These are phyloP conservation scores for Leishmania major DNA, from an alignment of 208 protist genomes.

Conservation along the genomic window DNA sequence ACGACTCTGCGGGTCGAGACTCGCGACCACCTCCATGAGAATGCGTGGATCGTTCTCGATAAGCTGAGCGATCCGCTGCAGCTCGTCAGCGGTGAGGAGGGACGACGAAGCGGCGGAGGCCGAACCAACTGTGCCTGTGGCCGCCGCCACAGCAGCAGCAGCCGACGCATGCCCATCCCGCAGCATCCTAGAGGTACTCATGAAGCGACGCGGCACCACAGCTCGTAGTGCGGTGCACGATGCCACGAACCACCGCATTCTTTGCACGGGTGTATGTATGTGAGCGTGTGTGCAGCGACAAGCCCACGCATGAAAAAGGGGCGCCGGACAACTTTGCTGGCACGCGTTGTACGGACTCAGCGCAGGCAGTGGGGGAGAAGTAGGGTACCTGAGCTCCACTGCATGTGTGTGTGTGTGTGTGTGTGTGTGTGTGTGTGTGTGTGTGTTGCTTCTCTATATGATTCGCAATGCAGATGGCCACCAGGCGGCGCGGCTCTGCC, in stretches of 20 bases:
- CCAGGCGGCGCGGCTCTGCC: not conserved
- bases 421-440: not conserved
- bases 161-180: not conserved
- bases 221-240: not conserved
- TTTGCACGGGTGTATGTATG: not conserved
- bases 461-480: not conserved
- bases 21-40: constrained; percentile 79
- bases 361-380: not conserved
- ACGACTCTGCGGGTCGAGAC: constrained; percentile 72
- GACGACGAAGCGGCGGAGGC: not conserved
- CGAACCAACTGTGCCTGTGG: not conserved
- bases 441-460: not conserved
- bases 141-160: constrained; percentile 3
- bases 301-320: not conserved
- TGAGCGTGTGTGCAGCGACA: not conserved
- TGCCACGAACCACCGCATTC: not conserved
- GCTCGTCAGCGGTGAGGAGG: constrained; percentile 48
- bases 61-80: constrained; percentile 60
- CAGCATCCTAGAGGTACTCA: constrained; percentile 1
- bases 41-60: constrained; percentile 86
- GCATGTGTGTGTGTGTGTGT: not conserved
- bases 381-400: not conserved
- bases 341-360: not conserved
- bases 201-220: not conserved
- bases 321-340: not conserved